phyloP scores from a whole-genome alignment of 2,329 filamentous ascomycete species.

The Beauveria australis region DNA sequence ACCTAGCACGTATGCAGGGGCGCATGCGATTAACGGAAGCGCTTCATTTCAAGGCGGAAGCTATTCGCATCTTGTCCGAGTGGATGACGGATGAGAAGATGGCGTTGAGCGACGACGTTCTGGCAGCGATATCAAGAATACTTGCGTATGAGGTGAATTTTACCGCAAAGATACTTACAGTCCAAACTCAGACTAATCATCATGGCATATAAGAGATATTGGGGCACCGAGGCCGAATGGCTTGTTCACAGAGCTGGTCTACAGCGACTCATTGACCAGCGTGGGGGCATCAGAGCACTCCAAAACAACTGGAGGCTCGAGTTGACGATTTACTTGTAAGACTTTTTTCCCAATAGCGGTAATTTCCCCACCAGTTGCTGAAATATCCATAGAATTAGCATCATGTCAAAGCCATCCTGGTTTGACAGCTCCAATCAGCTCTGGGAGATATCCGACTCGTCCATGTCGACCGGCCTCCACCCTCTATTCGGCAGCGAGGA shows the following conservation, averaged over 20 bases:
- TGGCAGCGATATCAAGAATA: not conserved
- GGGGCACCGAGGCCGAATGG: slow-evolving; percentile 9
- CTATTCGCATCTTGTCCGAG: slow-evolving; percentile 24
- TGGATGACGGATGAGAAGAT: slow-evolving; percentile 24
- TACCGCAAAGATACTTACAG: not conserved
- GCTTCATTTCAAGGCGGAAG: slow-evolving; percentile 25
- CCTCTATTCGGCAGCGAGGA: not conserved
- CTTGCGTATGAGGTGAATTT: not conserved
- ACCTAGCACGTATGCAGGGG: slow-evolving; percentile 26
- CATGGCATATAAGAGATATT: not conserved
- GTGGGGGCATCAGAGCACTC: not conserved
- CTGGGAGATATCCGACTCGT: not conserved
- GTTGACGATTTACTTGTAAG: not conserved
- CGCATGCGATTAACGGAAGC: slow-evolving; percentile 19
- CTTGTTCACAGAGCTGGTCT: not conserved
- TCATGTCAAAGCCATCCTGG: slow-evolving; percentile 4
- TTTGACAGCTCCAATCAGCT: slow-evolving; percentile 8
- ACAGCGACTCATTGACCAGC: not conserved
- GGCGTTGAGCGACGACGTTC: slow-evolving; percentile 24
- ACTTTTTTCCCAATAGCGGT: not conserved
- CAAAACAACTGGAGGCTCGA: slow-evolving; percentile 5
- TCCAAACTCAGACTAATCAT: not conserved
- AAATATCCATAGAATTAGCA: not conserved
- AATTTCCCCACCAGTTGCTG: too few relatives aligned
- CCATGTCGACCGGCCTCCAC: not conserved